These are phyloP conservation scores for Phytophthora multivora DNA, from an alignment of 352 stramenopile genomes.

Conservation along the genomic window DNA sequence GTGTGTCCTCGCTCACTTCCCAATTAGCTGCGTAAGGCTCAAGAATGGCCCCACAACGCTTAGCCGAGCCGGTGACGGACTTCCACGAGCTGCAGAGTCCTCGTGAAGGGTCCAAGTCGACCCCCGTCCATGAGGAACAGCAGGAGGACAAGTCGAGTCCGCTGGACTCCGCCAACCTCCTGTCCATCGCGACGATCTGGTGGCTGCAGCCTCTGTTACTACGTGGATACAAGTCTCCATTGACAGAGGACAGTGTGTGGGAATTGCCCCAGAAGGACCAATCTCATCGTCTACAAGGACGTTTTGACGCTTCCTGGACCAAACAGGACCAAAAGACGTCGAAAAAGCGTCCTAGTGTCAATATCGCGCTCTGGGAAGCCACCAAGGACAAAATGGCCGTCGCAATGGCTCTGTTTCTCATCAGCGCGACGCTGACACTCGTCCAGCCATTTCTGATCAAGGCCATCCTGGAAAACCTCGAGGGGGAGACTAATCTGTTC, in stretches of 20 bases:
- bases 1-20: background rate
- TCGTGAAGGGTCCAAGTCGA: background rate
- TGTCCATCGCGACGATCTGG: constrained; percentile 58
- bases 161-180: constrained; percentile 39
- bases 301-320: constrained; percentile 51
- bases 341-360: constrained; percentile 35
- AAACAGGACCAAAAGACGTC: constrained; percentile 16
- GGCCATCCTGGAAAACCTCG: constrained; percentile 51
- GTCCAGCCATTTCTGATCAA: constrained; percentile 68
- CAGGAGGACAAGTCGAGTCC: constrained; percentile 25
- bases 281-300: constrained; percentile 38
- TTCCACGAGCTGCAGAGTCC: constrained; percentile 19
- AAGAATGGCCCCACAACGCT: constrained; percentile 7
- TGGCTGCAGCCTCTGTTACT: constrained; percentile 57
- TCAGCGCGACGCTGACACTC: constrained; percentile 44
- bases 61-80: background rate
- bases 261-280: constrained; percentile 45
- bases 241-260: constrained; percentile 51
- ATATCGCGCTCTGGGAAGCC: constrained; percentile 51
- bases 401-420: constrained; percentile 39
- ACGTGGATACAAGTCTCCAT: constrained; percentile 34
- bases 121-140: background rate
- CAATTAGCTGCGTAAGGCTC: constrained; percentile 3
- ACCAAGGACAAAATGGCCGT: constrained; percentile 42
- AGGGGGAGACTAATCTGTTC: constrained; percentile 41